These are phyloP conservation scores for Lentinula lateritia DNA, from an alignment of 768 basidiomycete genomes.

Conservation along the genomic window DNA sequence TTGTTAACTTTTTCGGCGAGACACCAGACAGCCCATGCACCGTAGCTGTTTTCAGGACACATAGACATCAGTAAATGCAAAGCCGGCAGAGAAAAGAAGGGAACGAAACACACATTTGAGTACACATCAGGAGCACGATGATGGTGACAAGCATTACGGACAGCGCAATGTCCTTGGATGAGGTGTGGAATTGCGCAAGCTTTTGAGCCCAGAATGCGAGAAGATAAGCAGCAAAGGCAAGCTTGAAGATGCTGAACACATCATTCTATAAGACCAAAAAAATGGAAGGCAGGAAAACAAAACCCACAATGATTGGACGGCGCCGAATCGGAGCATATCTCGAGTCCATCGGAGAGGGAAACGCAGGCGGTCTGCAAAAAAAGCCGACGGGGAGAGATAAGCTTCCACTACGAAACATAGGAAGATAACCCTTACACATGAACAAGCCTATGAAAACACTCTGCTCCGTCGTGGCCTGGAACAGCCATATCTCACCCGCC, in stretches of 20 bases:
- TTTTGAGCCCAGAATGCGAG: conserved; percentile 1
- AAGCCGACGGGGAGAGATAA: background rate
- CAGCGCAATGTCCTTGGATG: background rate
- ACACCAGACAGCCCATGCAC: conserved; percentile 2
- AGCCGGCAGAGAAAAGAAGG: background rate
- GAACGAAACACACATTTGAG: background rate
- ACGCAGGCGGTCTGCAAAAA: background rate
- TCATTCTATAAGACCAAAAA: background rate
- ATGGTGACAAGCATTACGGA: background rate
- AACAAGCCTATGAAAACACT: background rate
- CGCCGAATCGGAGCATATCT: background rate
- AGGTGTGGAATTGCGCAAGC: background rate
- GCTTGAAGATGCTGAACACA: conserved; percentile 3
- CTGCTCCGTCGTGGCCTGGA: conserved; percentile 4
- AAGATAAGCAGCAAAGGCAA: background rate
- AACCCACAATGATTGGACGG: background rate
- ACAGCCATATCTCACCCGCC: background rate
- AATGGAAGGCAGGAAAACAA: too few species aligned
- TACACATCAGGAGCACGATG: background rate
- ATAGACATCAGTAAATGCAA: background rate
- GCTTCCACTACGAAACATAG: background rate
- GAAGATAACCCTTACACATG: background rate
- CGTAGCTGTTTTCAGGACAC: background rate
- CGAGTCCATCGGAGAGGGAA: background rate
- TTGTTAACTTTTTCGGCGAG: background rate